Conservation (phyloP, 2,329 filamentous ascomycete genomes). For the Fusarium subtropicale region DNA sequence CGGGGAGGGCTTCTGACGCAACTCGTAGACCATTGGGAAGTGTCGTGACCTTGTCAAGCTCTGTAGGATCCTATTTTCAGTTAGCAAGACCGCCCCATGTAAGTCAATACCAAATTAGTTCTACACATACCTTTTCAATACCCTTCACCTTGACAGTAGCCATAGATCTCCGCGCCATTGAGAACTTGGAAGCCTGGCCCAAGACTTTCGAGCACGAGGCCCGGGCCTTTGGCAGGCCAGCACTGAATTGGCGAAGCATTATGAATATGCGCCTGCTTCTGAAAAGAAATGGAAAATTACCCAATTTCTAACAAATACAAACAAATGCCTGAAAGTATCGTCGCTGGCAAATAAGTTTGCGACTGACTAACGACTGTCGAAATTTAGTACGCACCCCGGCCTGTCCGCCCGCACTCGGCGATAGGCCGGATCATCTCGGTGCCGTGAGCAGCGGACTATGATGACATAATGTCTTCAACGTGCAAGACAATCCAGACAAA, state of each 20-base stretch:
- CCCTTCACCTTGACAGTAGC: slow-evolving; percentile 53
- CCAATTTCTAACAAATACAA: slow-evolving; percentile 26
- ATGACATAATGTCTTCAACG: slow-evolving; percentile 40
- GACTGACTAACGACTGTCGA: slow-evolving; percentile 40
- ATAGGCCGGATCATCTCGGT: slow-evolving; percentile 49
- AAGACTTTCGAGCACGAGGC: slow-evolving; percentile 44
- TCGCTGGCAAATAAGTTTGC: slow-evolving; percentile 40
- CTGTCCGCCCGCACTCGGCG: slow-evolving; percentile 44
- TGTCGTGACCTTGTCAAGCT: slow-evolving; percentile 88
- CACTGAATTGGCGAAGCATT: slow-evolving; percentile 54
- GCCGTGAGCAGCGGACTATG: slow-evolving; percentile 28
- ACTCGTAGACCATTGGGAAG: slow-evolving; percentile 94
- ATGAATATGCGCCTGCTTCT: slow-evolving; percentile 19
- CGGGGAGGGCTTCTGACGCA: slow-evolving; percentile 92
- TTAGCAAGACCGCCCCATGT: not conserved
- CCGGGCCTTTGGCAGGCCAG: slow-evolving; percentile 48
- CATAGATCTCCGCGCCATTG: slow-evolving; percentile 45
- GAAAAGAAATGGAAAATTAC: slow-evolving; percentile 4
- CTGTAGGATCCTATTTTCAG: slow-evolving; percentile 75
- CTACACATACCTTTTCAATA: slow-evolving; percentile 50
- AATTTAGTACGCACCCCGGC: slow-evolving; percentile 44
- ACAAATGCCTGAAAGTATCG: slow-evolving; percentile 17
- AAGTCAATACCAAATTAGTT: accelerated
- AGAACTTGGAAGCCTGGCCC: slow-evolving; percentile 39
- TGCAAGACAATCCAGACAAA: not conserved